Percentiles rank a stretch among this genome's conserved stretches.
phyloP scores from a whole-genome alignment of 306 rosid genomes.

The Argentina anserina region DNA sequence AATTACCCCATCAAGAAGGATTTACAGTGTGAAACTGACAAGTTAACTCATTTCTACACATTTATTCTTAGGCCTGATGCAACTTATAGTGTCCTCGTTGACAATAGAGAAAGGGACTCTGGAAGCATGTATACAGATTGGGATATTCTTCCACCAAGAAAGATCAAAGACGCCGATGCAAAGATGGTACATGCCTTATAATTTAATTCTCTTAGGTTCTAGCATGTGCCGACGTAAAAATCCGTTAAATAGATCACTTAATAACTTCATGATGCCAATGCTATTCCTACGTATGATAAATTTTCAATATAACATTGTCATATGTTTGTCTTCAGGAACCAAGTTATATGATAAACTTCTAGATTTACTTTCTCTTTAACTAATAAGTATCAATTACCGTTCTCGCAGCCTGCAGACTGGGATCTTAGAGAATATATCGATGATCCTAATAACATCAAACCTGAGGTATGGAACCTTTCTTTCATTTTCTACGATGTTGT shows the following conservation, averaged over 20 bases:
- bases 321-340: neutral
- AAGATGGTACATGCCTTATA: slow-evolving; percentile 59
- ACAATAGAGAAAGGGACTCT: slow-evolving; percentile 85
- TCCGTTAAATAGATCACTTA: slow-evolving; percentile 5
- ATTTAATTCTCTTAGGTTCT: slow-evolving; percentile 49
- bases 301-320: neutral
- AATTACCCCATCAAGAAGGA: slow-evolving; percentile 94
- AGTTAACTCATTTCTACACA: slow-evolving; percentile 94
- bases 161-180: slow-evolving; percentile 75
- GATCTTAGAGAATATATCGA: slow-evolving; percentile 90
- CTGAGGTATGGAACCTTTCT: slow-evolving; percentile 49
- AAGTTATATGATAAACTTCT: neutral
- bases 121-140: slow-evolving; percentile 95
- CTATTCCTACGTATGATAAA: slow-evolving; percentile 9
- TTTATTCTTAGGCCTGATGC: slow-evolving; percentile 91
- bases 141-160: slow-evolving; percentile 99
- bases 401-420: slow-evolving; percentile 85
- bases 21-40: slow-evolving; percentile 90
- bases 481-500: neutral
- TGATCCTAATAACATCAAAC: slow-evolving; percentile 67
- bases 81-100: slow-evolving; percentile 72
- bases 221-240: slow-evolving; percentile 14
- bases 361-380: neutral
- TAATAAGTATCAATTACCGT: slow-evolving; percentile 21
- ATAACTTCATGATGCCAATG: slow-evolving; percentile 5